Conservation (phyloP, 495 filamentous ascomycete species). For the Entonaema liquescens region DNA sequence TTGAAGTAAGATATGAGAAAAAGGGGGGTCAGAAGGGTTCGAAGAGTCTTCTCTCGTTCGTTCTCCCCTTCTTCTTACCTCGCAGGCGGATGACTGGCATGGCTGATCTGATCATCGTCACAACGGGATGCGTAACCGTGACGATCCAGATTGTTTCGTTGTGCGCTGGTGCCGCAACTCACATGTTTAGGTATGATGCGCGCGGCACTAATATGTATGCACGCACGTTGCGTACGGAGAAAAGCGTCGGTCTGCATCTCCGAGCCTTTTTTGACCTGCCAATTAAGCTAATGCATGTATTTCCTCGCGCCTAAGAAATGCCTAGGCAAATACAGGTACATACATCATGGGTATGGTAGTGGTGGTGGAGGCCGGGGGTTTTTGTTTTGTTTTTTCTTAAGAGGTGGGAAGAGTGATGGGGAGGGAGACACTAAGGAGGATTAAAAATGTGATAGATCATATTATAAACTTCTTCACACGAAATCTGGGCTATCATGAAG, state of each 20-base stretch:
- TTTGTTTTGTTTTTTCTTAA: constrained; percentile 17
- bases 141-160: constrained; percentile 33
- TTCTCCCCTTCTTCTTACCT: constrained; percentile 6
- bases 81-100: constrained; percentile 30
- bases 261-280: constrained; percentile 26
- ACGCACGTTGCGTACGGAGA: constrained; percentile 24
- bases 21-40: neutral
- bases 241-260: constrained; percentile 36
- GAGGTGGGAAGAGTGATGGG: constrained; percentile 7
- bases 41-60: constrained; percentile 3
- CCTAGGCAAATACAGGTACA: constrained; percentile 24
- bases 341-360: constrained; percentile 9
- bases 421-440: neutral
- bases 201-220: constrained; percentile 27
- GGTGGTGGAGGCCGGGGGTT: constrained; percentile 18
- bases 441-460: constrained; percentile 34
- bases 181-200: constrained; percentile 38
- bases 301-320: constrained; percentile 16
- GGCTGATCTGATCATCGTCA: constrained; percentile 24
- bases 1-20: constrained; percentile 22
- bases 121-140: constrained; percentile 35
- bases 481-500: constrained; percentile 38
- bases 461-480: constrained; percentile 21
- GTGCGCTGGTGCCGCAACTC: constrained; percentile 30
- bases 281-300: constrained; percentile 30